Evolutionary conservation across 1,284 basidiomycete genomes (phyloP), one percentile per base, ranked within the genome.

Genomic region (Coriolopsis trogii): DNA sequence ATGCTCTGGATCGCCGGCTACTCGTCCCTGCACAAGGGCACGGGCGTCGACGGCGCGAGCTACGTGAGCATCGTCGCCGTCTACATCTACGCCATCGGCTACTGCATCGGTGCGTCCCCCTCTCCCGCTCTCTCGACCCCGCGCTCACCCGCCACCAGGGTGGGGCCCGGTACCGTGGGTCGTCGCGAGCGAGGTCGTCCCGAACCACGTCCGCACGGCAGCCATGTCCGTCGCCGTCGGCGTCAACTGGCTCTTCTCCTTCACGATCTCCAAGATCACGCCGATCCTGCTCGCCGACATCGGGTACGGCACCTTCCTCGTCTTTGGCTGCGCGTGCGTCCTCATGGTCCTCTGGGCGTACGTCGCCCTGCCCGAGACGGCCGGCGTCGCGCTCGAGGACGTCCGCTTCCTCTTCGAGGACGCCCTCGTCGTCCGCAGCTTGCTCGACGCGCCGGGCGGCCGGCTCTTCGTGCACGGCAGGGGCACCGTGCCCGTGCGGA

Each of bases 1-100:
- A 41, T 80, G 78, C 67, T 80, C 9, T 80, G 76, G 77, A 76
- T 81, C 31, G 77, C 71, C 12, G 76, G 72, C 10, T 80, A 74
- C 59, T 70, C 63, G 29, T 74, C 66, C 3, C 42, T 79, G 15
- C 74, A 79, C 53, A 67, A 70, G 2, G 52, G 60, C 24, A 42
- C 56, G 13, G 65, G 60, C 23, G 57, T 73, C 40, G 69, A 72
- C 16, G 70, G 76, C 40, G 72, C 77, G 9, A 75, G 75, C 41
- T 80, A 80, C 50, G 73, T 78, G 41, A 79, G 76, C 6, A 71
- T 80, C 52, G 59, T 75, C 26, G 75, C 77, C 2, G 70, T 80
- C 15, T 79, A 80, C 56, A 65, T 79, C 7, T 79, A 79, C 46
- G 78, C 73, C 0, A 70, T 74, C 13, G 76, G 75, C 54, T 80